Conservation (phyloP, 1,284 basidiomycete species). For the Naganishia sp. region DNA sequence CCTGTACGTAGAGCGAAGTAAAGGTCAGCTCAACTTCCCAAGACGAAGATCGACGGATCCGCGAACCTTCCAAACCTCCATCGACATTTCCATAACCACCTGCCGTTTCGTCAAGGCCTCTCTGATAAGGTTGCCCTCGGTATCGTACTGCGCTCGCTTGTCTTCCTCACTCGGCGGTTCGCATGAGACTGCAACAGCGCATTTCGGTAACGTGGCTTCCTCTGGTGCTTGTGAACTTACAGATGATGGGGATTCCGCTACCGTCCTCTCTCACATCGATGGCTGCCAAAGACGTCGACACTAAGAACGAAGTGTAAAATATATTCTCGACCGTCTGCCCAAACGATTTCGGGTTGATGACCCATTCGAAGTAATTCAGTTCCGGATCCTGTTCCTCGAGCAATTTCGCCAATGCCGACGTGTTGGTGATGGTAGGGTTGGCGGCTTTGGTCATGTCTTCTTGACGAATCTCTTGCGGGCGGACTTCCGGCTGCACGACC, state of each 20-base stretch:
- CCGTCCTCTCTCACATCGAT: conserved; percentile 44
- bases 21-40: neutral
- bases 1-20: conserved; percentile 35
- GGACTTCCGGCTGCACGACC: conserved; percentile 7
- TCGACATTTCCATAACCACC: conserved; percentile 58
- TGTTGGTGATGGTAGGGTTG: conserved; percentile 19
- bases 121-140: conserved; percentile 33
- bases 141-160: neutral
- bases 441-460: conserved; percentile 27
- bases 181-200: neutral
- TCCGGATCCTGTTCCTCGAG: neutral
- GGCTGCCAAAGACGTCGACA: conserved; percentile 55
- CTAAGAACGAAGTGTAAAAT: conserved; percentile 60
- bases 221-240: conserved; percentile 42
- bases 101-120: conserved; percentile 51
- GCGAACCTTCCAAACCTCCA: conserved; percentile 53
- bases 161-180: conserved; percentile 3
- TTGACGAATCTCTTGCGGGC: conserved; percentile 25
- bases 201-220: neutral
- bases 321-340: conserved; percentile 60
- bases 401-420: conserved; percentile 2
- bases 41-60: neutral
- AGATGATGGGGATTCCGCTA: conserved; percentile 49
- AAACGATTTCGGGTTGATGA: conserved; percentile 58
- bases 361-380: conserved; percentile 53